A percentile compares a stretch with the other conserved stretches of the same genome.
Conservation (phyloP, 1,139 yeast genomes). For the Saccharomyces pastorianus region DNA sequence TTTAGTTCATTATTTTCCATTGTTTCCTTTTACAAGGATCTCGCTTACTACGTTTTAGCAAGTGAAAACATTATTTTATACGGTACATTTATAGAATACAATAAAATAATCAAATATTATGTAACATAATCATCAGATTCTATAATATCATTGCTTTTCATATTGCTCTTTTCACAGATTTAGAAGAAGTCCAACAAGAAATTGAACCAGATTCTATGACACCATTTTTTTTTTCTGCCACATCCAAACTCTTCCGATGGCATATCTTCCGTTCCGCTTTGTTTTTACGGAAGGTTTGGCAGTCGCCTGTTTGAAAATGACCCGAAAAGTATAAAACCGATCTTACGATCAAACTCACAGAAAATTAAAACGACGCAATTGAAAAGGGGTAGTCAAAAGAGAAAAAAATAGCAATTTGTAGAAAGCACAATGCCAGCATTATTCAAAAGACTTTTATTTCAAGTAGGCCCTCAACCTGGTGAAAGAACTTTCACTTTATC, state of each 20-base stretch:
- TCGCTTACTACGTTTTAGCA: neutral
- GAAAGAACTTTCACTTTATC: slow-evolving; percentile 29
- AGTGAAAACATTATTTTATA: neutral
- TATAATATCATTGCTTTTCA: no score
- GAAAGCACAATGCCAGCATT: slow-evolving; percentile 22
- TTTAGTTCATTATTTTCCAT: neutral
- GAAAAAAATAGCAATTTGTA: neutral
- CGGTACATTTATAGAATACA: neutral
- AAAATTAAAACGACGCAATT: neutral
- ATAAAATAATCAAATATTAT: neutral
- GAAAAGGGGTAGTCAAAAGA: no score
- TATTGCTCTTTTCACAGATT: neutral
- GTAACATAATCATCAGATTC: neutral
- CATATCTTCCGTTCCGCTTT: neutral
- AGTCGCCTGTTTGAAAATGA: neutral
- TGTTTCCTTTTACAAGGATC: neutral
- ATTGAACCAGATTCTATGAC: neutral
- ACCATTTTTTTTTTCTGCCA: neutral
- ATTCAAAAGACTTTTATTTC: slow-evolving; percentile 27
- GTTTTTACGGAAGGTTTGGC: neutral
- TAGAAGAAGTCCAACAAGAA: neutral
- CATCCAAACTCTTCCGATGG: neutral
- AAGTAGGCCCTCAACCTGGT: slow-evolving; percentile 21
- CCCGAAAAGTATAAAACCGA: neutral
- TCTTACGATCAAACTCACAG: no score